Conservation (phyloP, 805 yeast genomes). For the Zygosaccharomyces siamensis region DNA sequence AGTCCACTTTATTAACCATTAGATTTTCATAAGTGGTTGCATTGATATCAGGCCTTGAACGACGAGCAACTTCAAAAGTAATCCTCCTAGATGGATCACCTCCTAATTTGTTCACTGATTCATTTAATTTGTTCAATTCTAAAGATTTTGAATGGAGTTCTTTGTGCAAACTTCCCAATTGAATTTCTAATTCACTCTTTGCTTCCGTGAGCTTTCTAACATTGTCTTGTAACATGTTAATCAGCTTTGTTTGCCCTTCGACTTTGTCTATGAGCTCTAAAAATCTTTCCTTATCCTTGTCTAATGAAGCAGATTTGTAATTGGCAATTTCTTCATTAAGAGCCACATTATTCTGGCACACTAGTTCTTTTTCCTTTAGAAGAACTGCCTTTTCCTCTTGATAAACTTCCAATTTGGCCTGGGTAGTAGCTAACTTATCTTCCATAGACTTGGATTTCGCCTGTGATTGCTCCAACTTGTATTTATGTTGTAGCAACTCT, state of each 20-base stretch:
- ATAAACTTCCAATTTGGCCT: conserved; percentile 5
- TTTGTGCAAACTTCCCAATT: conserved; percentile 2
- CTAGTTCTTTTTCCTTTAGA: conserved; percentile 10
- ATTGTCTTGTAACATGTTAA: conserved; percentile 5
- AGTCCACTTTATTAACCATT: conserved; percentile 31
- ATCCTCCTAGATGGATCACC: conserved; percentile 28
- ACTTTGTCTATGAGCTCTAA: conserved; percentile 6
- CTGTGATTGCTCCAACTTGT: conserved; percentile 1
- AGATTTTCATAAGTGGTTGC: conserved; percentile 18
- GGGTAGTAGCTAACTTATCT: conserved; percentile 5
- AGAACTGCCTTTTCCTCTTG: conserved; percentile 9
- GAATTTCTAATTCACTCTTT: conserved; percentile 4
- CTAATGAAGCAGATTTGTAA: conserved; percentile 4
- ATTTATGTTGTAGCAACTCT: conserved; percentile 2
- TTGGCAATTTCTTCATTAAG: conserved; percentile 10
- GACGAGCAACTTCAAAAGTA: conserved; percentile 19
- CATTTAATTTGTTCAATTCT: conserved; percentile 3
- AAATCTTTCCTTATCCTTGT: conserved; percentile 9
- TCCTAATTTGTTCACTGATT: conserved; percentile 6
- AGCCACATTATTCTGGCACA: conserved; percentile 3
- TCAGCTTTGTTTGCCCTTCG: conserved; percentile 3
- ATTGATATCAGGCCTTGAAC: conserved; percentile 27
- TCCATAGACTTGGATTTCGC: conserved; percentile 3
- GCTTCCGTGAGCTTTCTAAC: not conserved
- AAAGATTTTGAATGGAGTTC: not conserved